Evolutionary conservation across 1,284 basidiomycete genomes (phyloP), one percentile per base, ranked within the genome.

Genomic region (Singerocomus rubriflavus): DNA sequence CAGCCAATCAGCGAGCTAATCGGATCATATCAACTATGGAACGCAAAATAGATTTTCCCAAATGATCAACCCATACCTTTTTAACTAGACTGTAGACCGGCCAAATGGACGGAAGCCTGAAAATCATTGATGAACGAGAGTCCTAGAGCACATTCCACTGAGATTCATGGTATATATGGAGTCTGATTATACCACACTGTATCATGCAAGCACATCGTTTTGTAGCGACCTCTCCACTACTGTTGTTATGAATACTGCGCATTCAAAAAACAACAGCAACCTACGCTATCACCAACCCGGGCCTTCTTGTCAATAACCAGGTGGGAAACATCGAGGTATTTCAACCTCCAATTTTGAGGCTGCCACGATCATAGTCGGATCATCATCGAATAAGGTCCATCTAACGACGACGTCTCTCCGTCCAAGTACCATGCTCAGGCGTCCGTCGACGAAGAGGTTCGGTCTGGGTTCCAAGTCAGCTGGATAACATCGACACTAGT

Each of bases 1-100:
- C 41, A 85, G 67, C 79, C 79, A 84, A 56, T 81, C 76, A 4
- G 79, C 83, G n/a, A 84, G 72, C 74, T 73, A 38, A 41, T 7
- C 14, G 13, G 25, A 39, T 3, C 10, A 13, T 25, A 30, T 51
- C 12, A 43, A 27, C 30, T 3, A 37, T 44, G 6, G 10, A 14
- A 44, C 25, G 10, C 17, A 21, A 21, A 21, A 6, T 4, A 21
- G 21, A 21, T 21, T 21, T 14, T 27, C 29, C 5, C 7, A 6
- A 12, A 21, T 27, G 0, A 4, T 9, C 13, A 2, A 3, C 2
- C 3, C 45, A 6, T 66, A 73, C 54, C 62, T 72, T 59, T 52
- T 53, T 31, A 48, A 70, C 70, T 2, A 71, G 71, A 17, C 57
- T 61, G 47, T 65, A 76, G 5, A 66, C 59, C 4, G 73, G 74